Evolutionary conservation across 2,329 filamentous ascomycete genomes (phyloP), one percentile per base, ranked within the genome.

Genomic region (Beauveria scarabaeidicola): DNA sequence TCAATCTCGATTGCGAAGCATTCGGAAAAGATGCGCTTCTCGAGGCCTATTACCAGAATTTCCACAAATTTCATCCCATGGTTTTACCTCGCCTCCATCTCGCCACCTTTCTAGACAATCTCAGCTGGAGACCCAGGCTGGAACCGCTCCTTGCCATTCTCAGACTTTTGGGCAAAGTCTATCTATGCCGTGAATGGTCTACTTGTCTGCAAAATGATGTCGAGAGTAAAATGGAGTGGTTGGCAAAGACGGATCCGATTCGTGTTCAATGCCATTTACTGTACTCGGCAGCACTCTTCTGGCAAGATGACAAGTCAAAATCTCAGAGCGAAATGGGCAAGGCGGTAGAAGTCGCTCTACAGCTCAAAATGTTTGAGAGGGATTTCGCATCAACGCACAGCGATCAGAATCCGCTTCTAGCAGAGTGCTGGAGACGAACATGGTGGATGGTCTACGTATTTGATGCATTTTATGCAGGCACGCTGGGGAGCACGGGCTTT

Each of bases 371-470:
- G 75, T 78, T 87, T 62, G 75, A 75, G 5, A 72, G 74, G 36
- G 75, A 78, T 0, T 88, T 81, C 66, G 79, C 84, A 2, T 64
- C 73, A 2, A 65, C 70, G 4, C 70, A 81, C 62, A 76, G 79
- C 15, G 69, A 74, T 17, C 75, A 75, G 4, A 77, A 84, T 62
- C 69, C 76, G 2, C 60, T 70, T 1, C 23, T 72, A 32, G 79
- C 81, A 57, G 86, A 89, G 67, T 81, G 78, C 63, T 79, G 84
- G 74, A 78, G 86, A 50, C 77, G 86, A 54, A 89, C 86, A 1
- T 89, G 86, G 86, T 89, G 86, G 86, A 81, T 82, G 65, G 70
- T 89, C 53, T 87, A 81, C 65, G 77, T 82, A 17, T 74, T 82
- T 4, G 86, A 88, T 67, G 82, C 80, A 0, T 70, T 67, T n/a